These are phyloP conservation scores for Tulasnella sp. DNA, from an alignment of 768 basidiomycete species.

Conservation along the genomic window DNA sequence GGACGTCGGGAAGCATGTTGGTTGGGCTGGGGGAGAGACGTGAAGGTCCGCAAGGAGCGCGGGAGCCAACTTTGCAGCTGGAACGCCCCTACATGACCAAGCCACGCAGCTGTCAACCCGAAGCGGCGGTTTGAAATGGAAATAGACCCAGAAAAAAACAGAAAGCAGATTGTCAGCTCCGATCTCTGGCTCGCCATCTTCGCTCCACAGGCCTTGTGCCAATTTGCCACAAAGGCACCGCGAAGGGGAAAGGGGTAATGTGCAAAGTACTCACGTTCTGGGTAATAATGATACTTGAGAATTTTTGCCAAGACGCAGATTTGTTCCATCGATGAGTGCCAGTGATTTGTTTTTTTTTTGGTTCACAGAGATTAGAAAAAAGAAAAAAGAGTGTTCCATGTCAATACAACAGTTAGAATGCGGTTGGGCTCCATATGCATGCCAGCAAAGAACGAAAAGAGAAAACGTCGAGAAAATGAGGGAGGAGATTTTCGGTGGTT, in stretches of 20 bases:
- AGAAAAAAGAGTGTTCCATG: background rate
- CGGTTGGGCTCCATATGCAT: background rate
- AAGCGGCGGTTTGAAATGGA: background rate
- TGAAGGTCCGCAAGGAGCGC: conserved; percentile 2
- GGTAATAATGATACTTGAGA: conserved; percentile 11
- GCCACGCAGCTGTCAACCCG: conserved; percentile 14
- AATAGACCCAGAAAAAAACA: background rate
- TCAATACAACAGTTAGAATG: conserved; percentile 16
- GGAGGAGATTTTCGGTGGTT: background rate
- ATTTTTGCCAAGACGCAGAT: background rate
- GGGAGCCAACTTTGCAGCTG: conserved; percentile 16
- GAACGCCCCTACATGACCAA: conserved; percentile 10
- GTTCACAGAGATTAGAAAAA: background rate
- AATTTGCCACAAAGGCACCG: conserved; percentile 4
- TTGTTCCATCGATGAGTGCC: background rate
- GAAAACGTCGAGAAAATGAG: background rate
- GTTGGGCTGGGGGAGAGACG: background rate
- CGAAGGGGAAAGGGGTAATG: background rate
- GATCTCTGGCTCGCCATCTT: background rate
- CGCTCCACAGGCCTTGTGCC: background rate
- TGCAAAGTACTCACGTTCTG: conserved; percentile 17
- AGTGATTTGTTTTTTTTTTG: background rate
- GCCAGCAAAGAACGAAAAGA: conserved; percentile 7
- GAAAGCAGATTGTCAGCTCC: background rate
- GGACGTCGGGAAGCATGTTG: background rate